phyloP scores from a whole-genome alignment of 192 early-diverging fungal genomes.

The Lunasporangiospora selenospora region DNA sequence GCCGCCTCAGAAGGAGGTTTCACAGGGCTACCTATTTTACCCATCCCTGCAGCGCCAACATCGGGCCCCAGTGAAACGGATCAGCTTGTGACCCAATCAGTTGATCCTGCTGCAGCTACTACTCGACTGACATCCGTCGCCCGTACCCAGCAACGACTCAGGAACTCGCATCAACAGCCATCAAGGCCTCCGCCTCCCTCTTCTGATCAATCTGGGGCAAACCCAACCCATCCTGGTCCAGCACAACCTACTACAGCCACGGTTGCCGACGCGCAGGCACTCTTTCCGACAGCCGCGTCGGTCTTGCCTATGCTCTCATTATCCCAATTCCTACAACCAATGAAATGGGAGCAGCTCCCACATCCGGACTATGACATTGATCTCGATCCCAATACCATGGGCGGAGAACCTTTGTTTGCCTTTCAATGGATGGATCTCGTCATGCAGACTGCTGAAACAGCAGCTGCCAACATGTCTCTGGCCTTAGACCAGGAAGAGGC shows the following conservation, averaged over 20 bases:
- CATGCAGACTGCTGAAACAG: slow-evolving; percentile 14
- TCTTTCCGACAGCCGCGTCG: slow-evolving; percentile 1
- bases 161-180: too few species aligned
- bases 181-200: too few species aligned
- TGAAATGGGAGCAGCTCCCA: slow-evolving; percentile 42
- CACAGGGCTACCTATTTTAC: too few species aligned
- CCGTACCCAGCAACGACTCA: slow-evolving; percentile 9
- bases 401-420: slow-evolving; percentile 33
- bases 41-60: too few species aligned
- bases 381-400: slow-evolving; percentile 29
- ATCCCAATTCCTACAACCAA: slow-evolving; percentile 21
- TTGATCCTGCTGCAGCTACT: neutral
- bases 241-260: neutral
- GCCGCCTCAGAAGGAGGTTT: neutral
- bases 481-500: slow-evolving; percentile 42
- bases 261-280: neutral
- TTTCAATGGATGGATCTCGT: slow-evolving; percentile 32
- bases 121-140: slow-evolving; percentile 2
- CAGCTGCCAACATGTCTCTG: slow-evolving; percentile 32
- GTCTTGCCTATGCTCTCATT: slow-evolving; percentile 3
- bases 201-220: too few species aligned
- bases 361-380: slow-evolving; percentile 41
- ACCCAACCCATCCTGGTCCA: neutral
- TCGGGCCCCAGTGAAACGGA: too few species aligned
- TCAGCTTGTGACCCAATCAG: too few species aligned